Evolutionary conservation across 2,329 filamentous ascomycete species (phyloP).

Genomic region (Pyricularia pennisetigena): DNA sequence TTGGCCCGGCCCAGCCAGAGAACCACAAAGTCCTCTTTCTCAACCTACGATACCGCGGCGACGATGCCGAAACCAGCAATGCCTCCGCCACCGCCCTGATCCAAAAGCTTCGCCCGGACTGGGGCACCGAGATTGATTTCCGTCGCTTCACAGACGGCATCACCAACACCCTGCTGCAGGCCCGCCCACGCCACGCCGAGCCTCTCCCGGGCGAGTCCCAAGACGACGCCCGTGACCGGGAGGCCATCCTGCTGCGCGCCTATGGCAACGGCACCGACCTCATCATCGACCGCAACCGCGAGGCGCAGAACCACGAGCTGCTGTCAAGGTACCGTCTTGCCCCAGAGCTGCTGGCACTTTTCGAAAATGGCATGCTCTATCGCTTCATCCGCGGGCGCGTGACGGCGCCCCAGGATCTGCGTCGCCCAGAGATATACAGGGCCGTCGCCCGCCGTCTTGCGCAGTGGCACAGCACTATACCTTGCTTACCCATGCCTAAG

Average conservation of each 20-base stretch:
- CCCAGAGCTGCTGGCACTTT: constrained; percentile 78
- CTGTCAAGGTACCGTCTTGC: constrained; percentile 77
- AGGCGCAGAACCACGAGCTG: constrained; percentile 70
- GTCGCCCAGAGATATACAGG: constrained; percentile 63
- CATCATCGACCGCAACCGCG: constrained; percentile 89
- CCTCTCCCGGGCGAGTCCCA: constrained; percentile 22
- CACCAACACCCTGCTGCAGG: constrained; percentile 84
- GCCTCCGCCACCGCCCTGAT: constrained; percentile 72
- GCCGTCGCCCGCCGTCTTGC: constrained; percentile 78
- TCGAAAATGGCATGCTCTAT: constrained; percentile 94
- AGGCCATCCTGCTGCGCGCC: constrained; percentile 81
- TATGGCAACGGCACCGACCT: constrained; percentile 93
- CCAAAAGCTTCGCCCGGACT: constrained; percentile 71
- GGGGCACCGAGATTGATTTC: constrained; percentile 59
- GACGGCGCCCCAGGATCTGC: constrained; percentile 71
- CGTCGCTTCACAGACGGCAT: constrained; percentile 94
- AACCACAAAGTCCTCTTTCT: constrained; percentile 50
- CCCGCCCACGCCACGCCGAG: constrained; percentile 16
- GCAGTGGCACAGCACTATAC: constrained; percentile 80
- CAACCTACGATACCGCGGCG: constrained; percentile 66
- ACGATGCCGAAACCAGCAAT: constrained; percentile 50
- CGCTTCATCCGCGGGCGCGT: constrained; percentile 76
- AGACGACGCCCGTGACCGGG: constrained; percentile 44
- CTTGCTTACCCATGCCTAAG: constrained; percentile 34
- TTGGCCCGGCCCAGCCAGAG: constrained; percentile 12